A percentile compares a stretch with the other conserved stretches of the same genome.
Evolutionary conservation across 2,329 filamentous ascomycete genomes (phyloP).

Genomic region (Phyllachora maydis): DNA sequence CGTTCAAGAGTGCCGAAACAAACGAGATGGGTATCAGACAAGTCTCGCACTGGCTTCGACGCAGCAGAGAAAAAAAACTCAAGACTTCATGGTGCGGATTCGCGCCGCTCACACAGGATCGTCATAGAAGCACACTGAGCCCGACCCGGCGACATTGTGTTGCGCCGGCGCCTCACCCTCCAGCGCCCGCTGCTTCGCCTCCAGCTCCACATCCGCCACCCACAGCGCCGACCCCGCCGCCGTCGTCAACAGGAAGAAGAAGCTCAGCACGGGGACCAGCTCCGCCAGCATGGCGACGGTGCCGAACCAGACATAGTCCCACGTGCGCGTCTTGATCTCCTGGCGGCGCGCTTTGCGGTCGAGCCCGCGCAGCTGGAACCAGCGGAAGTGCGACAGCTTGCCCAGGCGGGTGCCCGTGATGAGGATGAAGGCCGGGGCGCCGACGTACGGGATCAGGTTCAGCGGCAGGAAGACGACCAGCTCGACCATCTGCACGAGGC

Average conservation of each 20-base stretch:
- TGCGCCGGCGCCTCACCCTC: slow-evolving; percentile 5
- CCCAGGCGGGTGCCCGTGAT: slow-evolving; percentile 76
- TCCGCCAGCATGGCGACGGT: slow-evolving; percentile 67
- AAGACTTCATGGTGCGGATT: no score
- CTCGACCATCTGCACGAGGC: slow-evolving; percentile 73
- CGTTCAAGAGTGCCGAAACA: no score
- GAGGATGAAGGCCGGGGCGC: slow-evolving; percentile 68
- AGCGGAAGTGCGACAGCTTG: slow-evolving; percentile 77
- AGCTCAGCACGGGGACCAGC: slow-evolving; percentile 76
- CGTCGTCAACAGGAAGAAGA: slow-evolving; percentile 82
- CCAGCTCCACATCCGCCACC: slow-evolving; percentile 58
- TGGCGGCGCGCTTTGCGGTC: slow-evolving; percentile 52
- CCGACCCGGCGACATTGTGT: no score
- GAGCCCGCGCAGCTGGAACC: slow-evolving; percentile 63
- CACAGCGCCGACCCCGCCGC: slow-evolving; percentile 72
- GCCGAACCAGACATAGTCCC: slow-evolving; percentile 90
- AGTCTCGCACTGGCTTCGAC: no score
- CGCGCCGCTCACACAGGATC: neutral
- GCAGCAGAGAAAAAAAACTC: slow-evolving; percentile 1
- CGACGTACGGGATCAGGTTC: slow-evolving; percentile 70
- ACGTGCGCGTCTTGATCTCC: slow-evolving; percentile 44
- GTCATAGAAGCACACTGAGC: neutral
- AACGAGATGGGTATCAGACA: no score
- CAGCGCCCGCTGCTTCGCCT: slow-evolving; percentile 11
- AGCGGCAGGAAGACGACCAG: slow-evolving; percentile 62